Conservation (phyloP, 306 rosid species). For the Notholithocarpus densiflorus region DNA sequence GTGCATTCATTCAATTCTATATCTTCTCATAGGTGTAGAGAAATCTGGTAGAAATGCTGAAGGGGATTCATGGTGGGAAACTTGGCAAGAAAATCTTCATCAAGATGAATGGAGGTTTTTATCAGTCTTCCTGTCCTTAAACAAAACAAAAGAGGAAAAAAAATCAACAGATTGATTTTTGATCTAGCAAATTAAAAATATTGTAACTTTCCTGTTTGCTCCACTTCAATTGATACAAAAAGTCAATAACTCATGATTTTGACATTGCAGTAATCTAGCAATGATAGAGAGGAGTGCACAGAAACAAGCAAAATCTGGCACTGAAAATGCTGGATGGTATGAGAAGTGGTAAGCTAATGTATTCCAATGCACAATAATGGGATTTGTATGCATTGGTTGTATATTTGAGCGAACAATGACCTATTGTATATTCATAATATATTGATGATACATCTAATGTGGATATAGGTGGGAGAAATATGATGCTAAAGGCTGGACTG, state of each 20-base stretch:
- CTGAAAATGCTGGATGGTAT: constrained; percentile 97
- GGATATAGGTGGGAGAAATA: constrained; percentile 93
- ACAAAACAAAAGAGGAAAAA: neutral
- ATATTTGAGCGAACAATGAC: neutral
- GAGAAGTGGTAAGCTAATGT: constrained; percentile 80
- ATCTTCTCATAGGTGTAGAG: constrained; percentile 65
- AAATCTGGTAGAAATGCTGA: constrained; percentile 91
- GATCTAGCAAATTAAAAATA: neutral
- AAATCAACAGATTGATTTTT: neutral
- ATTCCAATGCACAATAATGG: neutral
- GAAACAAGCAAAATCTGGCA: constrained; percentile 95
- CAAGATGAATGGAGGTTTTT: constrained; percentile 98
- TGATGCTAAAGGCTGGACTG: constrained; percentile 98
- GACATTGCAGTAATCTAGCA: constrained; percentile 74
- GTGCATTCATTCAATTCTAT: constrained; percentile 16
- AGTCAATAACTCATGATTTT: constrained; percentile 16
- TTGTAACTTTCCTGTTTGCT: neutral
- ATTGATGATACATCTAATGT: constrained; percentile 22
- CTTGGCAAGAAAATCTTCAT: constrained; percentile 97
- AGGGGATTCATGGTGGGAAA: constrained; percentile 99
- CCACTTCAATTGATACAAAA: neutral
- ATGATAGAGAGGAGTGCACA: constrained; percentile 97
- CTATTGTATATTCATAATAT: constrained; percentile 1
- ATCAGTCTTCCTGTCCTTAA: constrained; percentile 10
- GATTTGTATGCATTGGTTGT: constrained; percentile 1